Evolutionary conservation across 2,329 filamentous ascomycete genomes (phyloP), one percentile per base, ranked within the genome.

Genomic region (Fusarium sp.): DNA sequence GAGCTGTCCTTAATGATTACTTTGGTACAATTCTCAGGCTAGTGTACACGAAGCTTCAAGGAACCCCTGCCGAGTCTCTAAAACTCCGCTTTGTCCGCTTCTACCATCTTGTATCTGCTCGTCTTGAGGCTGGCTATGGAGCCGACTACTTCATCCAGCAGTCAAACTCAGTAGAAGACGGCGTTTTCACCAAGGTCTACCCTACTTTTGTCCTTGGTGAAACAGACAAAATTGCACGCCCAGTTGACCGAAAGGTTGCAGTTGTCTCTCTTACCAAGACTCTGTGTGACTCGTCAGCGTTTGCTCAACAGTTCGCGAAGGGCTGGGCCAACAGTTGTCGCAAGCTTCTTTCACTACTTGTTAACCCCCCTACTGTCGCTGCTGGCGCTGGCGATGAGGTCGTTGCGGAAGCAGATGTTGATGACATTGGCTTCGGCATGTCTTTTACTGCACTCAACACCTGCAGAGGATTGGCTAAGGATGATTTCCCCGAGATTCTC

Each of bases 381-480:
- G 83, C 85, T 21, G 89, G 91, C 4, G 84, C 87, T 39, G 91
- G 92, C 63, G 91, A 94, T 72, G 94, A 97, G 74, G 84, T 93
- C 56, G 91, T 97, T 71, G 89, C 90, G 16, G 96, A 98, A 79
- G 91, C 94, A 7, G 95, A 98, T 77, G 93, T 97, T 31, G 96
- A 99, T 77, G 96, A 99, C 80, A 91, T 98, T 74, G 92, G 94
- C 33, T 99, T 99, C 78, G 96, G 96, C 31, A 91, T 98, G 73
- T 95, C 94, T 14, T 99, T 97, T 83, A 98, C 96, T 2, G 92
- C 93, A 37, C 88, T 99, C 70, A 97, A 95, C 84, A 98, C 95
- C 0, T 96, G 95, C 84, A 94, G 92, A 80, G 91, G 91, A 66
- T 85, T 89, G 8, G 84, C 89, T 3, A 87, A 87, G 57, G 96